phyloP scores from a whole-genome alignment of 208 protist genomes.

The Crithidia fasciculata region DNA sequence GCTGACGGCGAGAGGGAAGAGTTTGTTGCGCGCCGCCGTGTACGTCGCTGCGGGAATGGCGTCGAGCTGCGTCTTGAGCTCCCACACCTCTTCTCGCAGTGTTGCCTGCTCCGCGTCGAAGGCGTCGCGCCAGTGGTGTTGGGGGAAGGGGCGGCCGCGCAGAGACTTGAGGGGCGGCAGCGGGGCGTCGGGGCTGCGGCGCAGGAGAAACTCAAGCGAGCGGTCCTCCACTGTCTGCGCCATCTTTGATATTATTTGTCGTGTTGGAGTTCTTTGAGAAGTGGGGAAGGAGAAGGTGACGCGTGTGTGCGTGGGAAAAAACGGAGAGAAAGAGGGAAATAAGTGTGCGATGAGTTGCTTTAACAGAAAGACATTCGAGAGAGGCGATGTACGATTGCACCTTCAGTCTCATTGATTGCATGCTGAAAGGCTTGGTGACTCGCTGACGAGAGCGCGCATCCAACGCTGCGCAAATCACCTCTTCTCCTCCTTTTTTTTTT shows the following conservation, averaged over 20 bases:
- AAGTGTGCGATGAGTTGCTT: too few relatives aligned
- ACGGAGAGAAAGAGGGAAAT: too few relatives aligned
- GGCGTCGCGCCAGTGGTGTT: constrained; percentile 72
- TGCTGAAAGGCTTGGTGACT: too few relatives aligned
- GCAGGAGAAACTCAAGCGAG: constrained; percentile 75
- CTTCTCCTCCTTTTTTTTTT: too few relatives aligned
- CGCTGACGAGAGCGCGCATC: too few relatives aligned
- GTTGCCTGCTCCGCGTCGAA: constrained; percentile 66
- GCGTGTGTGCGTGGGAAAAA: too few relatives aligned
- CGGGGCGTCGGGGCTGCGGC: constrained; percentile 28
- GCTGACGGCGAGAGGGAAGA: constrained; percentile 75
- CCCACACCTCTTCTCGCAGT: constrained; percentile 59
- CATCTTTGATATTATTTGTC: constrained; percentile 1
- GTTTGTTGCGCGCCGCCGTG: constrained; percentile 49
- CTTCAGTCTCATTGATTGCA: too few relatives aligned
- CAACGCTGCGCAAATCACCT: too few relatives aligned
- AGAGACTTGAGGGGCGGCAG: constrained; percentile 49
- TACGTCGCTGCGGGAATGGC: constrained; percentile 45
- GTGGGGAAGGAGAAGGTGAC: too few relatives aligned
- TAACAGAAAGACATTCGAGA: too few relatives aligned
- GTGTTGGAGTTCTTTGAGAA: too few relatives aligned
- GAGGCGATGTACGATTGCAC: too few relatives aligned
- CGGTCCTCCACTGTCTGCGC: constrained; percentile 57
- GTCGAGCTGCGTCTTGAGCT: constrained; percentile 70
- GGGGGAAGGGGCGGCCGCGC: constrained; percentile 24